Percentiles rank a stretch among this genome's conserved stretches.
Conservation (phyloP, 139 green algal genomes). For the Astrephomene gubernaculifera region DNA sequence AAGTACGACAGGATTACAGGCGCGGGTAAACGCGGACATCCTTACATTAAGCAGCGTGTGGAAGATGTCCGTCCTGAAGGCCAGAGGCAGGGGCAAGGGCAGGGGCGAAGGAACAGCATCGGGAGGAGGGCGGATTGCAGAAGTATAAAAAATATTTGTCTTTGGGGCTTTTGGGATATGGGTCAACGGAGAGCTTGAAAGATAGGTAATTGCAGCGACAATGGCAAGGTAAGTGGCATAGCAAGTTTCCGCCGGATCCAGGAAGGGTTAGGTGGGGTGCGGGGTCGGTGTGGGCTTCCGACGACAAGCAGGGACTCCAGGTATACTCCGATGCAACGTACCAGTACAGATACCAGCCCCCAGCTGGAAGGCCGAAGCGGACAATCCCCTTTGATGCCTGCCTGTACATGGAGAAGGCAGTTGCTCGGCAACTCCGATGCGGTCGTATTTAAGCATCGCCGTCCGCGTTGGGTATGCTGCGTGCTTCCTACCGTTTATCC, state of each 20-base stretch:
- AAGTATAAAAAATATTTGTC: too few relatives aligned
- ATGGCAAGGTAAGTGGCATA: too few relatives aligned
- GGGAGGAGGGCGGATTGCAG: neutral
- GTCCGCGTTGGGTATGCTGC: too few relatives aligned
- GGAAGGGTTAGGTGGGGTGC: neutral
- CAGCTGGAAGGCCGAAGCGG: constrained; percentile 36
- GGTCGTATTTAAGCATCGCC: too few relatives aligned
- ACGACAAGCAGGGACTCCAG: neutral
- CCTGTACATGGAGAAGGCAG: neutral
- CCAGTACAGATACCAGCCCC: constrained; percentile 41
- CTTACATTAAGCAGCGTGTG: constrained; percentile 66
- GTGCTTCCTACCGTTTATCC: constrained; percentile 14
- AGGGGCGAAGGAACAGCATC: neutral
- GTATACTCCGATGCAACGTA: neutral
- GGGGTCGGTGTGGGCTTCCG: neutral
- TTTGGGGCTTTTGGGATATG: too few relatives aligned
- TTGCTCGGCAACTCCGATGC: constrained; percentile 8
- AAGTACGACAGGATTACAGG: too few relatives aligned
- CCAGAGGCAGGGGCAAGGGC: neutral
- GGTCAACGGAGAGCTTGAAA: too few relatives aligned
- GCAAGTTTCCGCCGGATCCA: too few relatives aligned
- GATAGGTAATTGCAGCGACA: too few relatives aligned
- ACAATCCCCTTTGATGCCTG: constrained; percentile 36
- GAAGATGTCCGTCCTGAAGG: constrained; percentile 54
- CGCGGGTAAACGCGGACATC: too few relatives aligned